phyloP scores from a whole-genome alignment of 768 basidiomycete genomes.

The Omphalotus guepiniiformis region DNA sequence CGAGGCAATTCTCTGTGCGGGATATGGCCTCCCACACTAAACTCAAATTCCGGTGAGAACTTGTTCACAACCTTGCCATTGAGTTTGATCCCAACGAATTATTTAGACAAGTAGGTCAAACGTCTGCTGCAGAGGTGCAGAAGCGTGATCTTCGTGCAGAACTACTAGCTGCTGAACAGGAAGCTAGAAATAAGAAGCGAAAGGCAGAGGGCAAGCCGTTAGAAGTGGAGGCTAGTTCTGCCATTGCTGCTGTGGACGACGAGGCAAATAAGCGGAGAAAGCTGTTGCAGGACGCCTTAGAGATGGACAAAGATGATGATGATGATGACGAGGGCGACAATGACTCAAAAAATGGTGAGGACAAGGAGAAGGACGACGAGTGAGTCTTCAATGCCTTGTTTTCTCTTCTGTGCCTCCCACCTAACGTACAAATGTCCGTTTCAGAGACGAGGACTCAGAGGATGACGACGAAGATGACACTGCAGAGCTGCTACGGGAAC shows the following conservation, averaged over 20 bases:
- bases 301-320: constrained; percentile 87
- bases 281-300: constrained; percentile 79
- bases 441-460: constrained; percentile 43
- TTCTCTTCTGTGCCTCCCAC: neutral
- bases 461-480: constrained; percentile 87
- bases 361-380: constrained; percentile 38
- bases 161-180: constrained; percentile 79
- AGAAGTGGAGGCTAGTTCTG: constrained; percentile 29
- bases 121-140: constrained; percentile 69
- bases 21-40: constrained; percentile 96
- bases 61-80: neutral
- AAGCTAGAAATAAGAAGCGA: constrained; percentile 84
- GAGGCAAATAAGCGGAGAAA: constrained; percentile 82
- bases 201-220: constrained; percentile 67
- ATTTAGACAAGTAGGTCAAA: constrained; percentile 86
- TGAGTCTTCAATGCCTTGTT: constrained; percentile 28
- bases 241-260: constrained; percentile 45
- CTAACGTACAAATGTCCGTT: neutral
- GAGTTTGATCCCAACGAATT: neutral
- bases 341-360: constrained; percentile 26
- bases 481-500: constrained; percentile 60
- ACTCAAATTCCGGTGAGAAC: constrained; percentile 87
- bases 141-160: constrained; percentile 81
- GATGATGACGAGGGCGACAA: constrained; percentile 57
- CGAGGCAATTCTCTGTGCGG: constrained; percentile 87